Percentiles rank a stretch among this genome's conserved stretches.
Evolutionary conservation across 306 rosid species (phyloP).

Genomic region (Rubus parviflorus): DNA sequence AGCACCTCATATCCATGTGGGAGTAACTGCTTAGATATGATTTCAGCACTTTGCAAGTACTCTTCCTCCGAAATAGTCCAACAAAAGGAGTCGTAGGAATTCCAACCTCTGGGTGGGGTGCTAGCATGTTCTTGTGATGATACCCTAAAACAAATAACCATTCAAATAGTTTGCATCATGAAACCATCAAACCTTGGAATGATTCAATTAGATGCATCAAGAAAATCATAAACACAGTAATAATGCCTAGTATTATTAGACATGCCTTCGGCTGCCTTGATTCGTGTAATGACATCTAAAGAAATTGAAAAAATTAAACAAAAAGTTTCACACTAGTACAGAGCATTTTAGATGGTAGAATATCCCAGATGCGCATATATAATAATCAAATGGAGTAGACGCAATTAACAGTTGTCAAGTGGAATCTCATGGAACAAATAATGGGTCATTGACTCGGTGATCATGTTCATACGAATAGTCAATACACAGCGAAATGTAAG

Average conservation of each 20-base stretch:
- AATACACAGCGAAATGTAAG: background rate
- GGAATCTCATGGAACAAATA: background rate
- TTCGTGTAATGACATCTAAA: background rate
- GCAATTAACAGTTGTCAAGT: slow-evolving; percentile 3
- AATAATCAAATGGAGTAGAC: background rate
- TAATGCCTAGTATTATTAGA: too few relatives aligned
- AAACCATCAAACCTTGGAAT: background rate
- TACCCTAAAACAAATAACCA: slow-evolving; percentile 48
- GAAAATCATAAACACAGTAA: background rate
- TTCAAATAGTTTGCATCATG: slow-evolving; percentile 11
- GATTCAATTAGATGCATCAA: background rate
- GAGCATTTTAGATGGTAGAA: background rate
- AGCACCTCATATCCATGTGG: slow-evolving; percentile 77
- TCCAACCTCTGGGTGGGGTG: slow-evolving; percentile 97
- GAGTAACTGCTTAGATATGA: slow-evolving; percentile 50
- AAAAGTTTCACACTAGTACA: background rate
- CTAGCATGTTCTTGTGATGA: slow-evolving; percentile 52
- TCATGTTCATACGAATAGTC: background rate
- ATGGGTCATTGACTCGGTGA: background rate
- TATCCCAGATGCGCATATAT: background rate
- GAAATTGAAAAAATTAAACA: background rate
- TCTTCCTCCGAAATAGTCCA: slow-evolving; percentile 87
- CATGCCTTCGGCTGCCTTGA: background rate
- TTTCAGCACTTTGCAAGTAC: slow-evolving; percentile 60
- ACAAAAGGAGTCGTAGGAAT: slow-evolving; percentile 90